phyloP scores from a whole-genome alignment of 164 flowering plant genomes.

The Macadamia tetraphylla region DNA sequence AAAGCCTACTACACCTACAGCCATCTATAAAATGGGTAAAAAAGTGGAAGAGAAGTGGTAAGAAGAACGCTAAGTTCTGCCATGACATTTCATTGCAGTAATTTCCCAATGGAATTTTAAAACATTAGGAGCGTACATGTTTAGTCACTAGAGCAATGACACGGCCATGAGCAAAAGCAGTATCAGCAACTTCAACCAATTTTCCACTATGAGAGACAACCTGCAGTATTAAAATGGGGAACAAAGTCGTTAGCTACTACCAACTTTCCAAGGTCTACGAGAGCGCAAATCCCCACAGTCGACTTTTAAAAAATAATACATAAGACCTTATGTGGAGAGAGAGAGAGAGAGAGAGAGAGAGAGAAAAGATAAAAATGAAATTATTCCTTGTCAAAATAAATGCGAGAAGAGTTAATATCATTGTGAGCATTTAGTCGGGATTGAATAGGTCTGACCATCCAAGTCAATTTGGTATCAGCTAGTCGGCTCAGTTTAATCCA shows the following conservation, averaged over 20 bases:
- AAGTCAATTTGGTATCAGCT: no score
- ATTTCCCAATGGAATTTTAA: neutral
- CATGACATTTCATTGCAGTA: neutral
- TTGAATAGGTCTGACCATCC: no score
- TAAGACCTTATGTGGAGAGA: no score
- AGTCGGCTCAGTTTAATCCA: no score
- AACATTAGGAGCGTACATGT: constrained; percentile 34
- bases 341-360: no score
- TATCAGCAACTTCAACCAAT: constrained; percentile 21
- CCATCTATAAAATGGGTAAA: neutral
- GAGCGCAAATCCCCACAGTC: neutral
- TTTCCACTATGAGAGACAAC: constrained; percentile 45
- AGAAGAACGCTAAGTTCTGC: neutral
- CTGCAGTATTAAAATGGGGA: constrained; percentile 35
- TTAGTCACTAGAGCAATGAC: constrained; percentile 71
- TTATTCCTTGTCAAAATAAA: no score
- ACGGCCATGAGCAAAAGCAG: constrained; percentile 59
- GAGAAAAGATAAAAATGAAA: no score
- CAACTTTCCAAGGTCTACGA: no score
- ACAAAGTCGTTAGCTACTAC: no score
- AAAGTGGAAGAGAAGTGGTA: no score
- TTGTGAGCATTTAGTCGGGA: no score
- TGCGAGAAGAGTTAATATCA: neutral
- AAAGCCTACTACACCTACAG: neutral
- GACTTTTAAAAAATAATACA: no score